Evolutionary conservation across 2,329 filamentous ascomycete species (phyloP).

Genomic region (Cryphonectria radicalis): DNA sequence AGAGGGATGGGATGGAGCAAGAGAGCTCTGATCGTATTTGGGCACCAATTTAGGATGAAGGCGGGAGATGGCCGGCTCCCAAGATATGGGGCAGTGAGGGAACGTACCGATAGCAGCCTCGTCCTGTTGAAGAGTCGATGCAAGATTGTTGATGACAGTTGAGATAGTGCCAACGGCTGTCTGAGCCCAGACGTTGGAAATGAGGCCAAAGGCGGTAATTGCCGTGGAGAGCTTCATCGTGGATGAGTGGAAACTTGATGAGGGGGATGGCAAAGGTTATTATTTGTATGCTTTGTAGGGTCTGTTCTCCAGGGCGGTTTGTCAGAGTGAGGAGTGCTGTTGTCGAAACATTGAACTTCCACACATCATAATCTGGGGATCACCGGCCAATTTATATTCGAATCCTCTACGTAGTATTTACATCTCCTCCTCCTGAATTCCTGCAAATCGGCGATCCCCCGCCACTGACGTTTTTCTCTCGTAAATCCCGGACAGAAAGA

Average conservation of each 20-base stretch:
- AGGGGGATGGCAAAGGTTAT: background rate
- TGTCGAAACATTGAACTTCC: background rate
- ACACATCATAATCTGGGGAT: background rate
- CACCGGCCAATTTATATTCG: constrained; percentile 1
- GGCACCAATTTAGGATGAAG: background rate
- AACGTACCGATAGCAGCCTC: constrained; percentile 9
- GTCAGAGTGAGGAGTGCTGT: background rate
- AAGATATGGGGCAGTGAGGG: background rate
- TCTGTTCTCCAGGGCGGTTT: background rate
- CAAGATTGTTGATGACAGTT: background rate
- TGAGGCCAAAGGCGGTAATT: background rate
- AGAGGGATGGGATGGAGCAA: background rate
- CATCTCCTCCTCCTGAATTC: background rate
- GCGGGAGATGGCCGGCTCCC: background rate
- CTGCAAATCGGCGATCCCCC: background rate
- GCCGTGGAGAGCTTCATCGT: background rate
- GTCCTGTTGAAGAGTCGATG: background rate
- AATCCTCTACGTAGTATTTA: background rate
- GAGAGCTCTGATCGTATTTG: background rate
- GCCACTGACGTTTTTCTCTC: background rate
- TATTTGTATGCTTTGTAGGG: background rate
- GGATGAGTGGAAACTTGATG: background rate
- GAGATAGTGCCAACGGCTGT: constrained; percentile 4
- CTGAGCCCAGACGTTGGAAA: background rate
- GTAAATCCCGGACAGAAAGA: background rate